These are phyloP conservation scores for Takashimella tepidaria DNA, from an alignment of 1,284 basidiomycete genomes.

Conservation along the genomic window DNA sequence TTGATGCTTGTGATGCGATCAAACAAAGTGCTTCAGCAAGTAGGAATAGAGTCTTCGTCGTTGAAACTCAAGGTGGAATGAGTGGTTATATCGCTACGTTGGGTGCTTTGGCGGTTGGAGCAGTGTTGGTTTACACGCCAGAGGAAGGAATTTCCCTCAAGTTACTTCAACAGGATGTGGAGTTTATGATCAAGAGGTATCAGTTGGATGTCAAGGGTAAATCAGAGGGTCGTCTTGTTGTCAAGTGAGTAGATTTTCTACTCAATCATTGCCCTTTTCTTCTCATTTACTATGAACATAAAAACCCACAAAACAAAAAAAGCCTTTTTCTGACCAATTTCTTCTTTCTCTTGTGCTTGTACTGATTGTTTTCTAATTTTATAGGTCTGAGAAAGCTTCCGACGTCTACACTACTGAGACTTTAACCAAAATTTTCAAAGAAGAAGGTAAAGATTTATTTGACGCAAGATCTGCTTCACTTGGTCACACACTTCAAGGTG, in stretches of 20 bases:
- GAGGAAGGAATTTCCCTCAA: slow-evolving; percentile 83
- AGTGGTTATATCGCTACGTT: slow-evolving; percentile 94
- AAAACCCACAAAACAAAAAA: too few relatives aligned
- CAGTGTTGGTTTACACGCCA: slow-evolving; percentile 88
- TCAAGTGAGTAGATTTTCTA: slow-evolving; percentile 57
- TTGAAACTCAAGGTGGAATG: slow-evolving; percentile 95
- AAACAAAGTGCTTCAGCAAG: slow-evolving; percentile 96
- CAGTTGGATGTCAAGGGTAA: slow-evolving; percentile 79
- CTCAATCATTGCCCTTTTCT: not conserved
- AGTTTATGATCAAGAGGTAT: slow-evolving; percentile 84
- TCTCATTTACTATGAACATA: not conserved
- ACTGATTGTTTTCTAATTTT: not conserved
- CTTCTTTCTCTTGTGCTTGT: too few relatives aligned
- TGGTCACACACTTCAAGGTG: slow-evolving; percentile 94
- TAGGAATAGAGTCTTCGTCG: slow-evolving; percentile 91
- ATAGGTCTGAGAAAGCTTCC: slow-evolving; percentile 80
- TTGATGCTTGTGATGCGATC: slow-evolving; percentile 95
- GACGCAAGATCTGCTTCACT: slow-evolving; percentile 90
- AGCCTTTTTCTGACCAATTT: too few relatives aligned
- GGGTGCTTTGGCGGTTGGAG: slow-evolving; percentile 89
- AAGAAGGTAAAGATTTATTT: slow-evolving; percentile 86
- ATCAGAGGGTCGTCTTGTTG: slow-evolving; percentile 86
- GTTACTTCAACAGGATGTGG: slow-evolving; percentile 75
- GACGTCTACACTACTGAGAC: slow-evolving; percentile 86
- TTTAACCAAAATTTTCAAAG: slow-evolving; percentile 88